phyloP scores from a whole-genome alignment of 108 stramenopile species.

The Bacterosira constricta region DNA sequence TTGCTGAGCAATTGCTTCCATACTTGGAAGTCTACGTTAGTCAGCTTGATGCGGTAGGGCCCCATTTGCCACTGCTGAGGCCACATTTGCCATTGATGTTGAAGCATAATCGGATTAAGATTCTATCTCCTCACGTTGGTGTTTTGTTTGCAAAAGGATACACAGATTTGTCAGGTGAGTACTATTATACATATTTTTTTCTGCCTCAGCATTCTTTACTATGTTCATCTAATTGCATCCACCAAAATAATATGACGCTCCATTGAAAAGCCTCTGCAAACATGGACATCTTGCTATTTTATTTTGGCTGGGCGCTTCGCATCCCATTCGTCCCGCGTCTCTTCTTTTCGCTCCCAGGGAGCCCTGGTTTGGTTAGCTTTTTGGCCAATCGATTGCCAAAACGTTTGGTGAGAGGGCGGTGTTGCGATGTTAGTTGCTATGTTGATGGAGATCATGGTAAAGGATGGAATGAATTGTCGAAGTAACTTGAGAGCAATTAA shows the following conservation, averaged over 20 bases:
- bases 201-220: not conserved
- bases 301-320: slow-evolving; percentile 72
- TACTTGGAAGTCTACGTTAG: slow-evolving; percentile 65
- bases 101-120: slow-evolving; percentile 68
- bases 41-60: slow-evolving; percentile 60
- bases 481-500: slow-evolving; percentile 13
- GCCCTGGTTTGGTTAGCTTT: slow-evolving; percentile 55
- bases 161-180: slow-evolving; percentile 50
- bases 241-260: not conserved
- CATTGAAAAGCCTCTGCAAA: slow-evolving; percentile 55
- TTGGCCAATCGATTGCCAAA: slow-evolving; percentile 70
- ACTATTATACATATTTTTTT: not conserved
- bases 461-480: slow-evolving; percentile 61
- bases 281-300: slow-evolving; percentile 77
- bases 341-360: slow-evolving; percentile 65
- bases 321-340: slow-evolving; percentile 57
- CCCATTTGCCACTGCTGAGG: slow-evolving; percentile 69
- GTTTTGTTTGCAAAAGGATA: slow-evolving; percentile 66
- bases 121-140: slow-evolving; percentile 64
- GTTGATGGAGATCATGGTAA: slow-evolving; percentile 66
- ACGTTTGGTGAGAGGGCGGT: slow-evolving; percentile 63
- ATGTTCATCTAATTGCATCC: not conserved
- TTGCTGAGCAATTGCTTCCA: slow-evolving; percentile 71
- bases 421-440: slow-evolving; percentile 53
- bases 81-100: slow-evolving; percentile 69